Base-by-base conservation (phyloP, 208 protist genomes). In the Leishmania tropica region DNA sequence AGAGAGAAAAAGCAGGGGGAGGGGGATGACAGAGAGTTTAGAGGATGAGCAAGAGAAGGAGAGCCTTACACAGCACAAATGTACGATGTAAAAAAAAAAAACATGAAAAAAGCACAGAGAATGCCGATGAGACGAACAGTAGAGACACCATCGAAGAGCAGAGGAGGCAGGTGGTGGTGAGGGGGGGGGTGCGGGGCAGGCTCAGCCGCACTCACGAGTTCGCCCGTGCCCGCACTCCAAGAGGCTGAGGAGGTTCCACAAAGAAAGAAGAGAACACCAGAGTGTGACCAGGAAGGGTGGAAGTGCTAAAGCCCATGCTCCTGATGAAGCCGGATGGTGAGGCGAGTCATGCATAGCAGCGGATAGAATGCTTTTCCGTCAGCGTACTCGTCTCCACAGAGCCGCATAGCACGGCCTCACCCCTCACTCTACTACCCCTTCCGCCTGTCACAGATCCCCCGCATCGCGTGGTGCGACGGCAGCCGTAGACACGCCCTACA, bases 1-100 rank as follows among this genome's bases (percentile, higher is more conserved):
- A 47, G n/a, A 76, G 79, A 79, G 70, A 86, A 58, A 78, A 53
- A 2, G 8, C 24, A n/a, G 5, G 56, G 17, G 3, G 24, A 24
- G 53, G 53, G 17, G 53, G 19, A 21, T 56, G 17, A 1, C 13
- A 28, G 13, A 24, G 10, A 17, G 37, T n/a, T 15, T 15, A 28
- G 53, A 75, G 48, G 42, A 48, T 48, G 21, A 54, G 70, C 48
- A 64, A 80, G 42, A 62, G 11, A 17, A 71, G 72, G 53, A 24
- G 58, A 56, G 56, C 56, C 24, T n/a, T 60, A n/a, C 24, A 56
- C 45, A 81, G 28, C 15, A 40, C 54, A 37, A 40, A 71, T 21
- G 19, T 21, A 82, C 48, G 42, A n/a, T 31, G 17, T 8, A 31
- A 7, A 35, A 4, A 31, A 4, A 31, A 65, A 31, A 0, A 65